Evolutionary conservation across 169 alveolate genomes (phyloP).

Genomic region (Besnoitia besnoiti): DNA sequence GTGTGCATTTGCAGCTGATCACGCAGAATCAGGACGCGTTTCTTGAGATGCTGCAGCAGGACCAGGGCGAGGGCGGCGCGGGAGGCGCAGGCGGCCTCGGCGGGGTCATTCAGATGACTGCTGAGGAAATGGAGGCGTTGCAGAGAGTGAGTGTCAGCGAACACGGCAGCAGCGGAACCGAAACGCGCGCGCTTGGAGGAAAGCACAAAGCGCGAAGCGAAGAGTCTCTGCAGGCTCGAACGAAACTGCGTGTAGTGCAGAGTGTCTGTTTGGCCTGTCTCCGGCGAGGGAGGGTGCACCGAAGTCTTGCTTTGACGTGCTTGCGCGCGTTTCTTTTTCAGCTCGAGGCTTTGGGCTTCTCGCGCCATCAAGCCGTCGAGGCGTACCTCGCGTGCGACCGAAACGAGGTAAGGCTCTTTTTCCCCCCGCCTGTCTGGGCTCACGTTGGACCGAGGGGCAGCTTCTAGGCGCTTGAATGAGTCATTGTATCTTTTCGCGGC

Average conservation of each 20-base stretch:
- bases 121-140: conserved; percentile 90
- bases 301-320: no score
- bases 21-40: conserved; percentile 88
- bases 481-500: no score
- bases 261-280: background rate
- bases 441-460: no score
- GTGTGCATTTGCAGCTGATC: conserved; percentile 65
- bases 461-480: no score
- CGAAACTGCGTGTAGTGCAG: background rate
- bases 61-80: conserved; percentile 58
- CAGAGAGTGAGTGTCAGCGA: conserved; percentile 70
- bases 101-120: conserved; percentile 82
- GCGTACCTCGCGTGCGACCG: conserved; percentile 97
- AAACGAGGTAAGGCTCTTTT: conserved; percentile 83
- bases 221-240: background rate
- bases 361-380: conserved; percentile 93
- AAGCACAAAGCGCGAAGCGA: no score
- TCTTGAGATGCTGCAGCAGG: conserved; percentile 76
- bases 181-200: no score
- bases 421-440: no score
- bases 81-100: conserved; percentile 41
- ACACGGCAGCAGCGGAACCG: no score
- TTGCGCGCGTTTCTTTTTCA: no score
- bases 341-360: conserved; percentile 91
- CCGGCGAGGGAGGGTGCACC: no score